These are phyloP conservation scores for Penicillium roqueforti DNA, from an alignment of 495 filamentous ascomycete genomes.

Conservation along the genomic window DNA sequence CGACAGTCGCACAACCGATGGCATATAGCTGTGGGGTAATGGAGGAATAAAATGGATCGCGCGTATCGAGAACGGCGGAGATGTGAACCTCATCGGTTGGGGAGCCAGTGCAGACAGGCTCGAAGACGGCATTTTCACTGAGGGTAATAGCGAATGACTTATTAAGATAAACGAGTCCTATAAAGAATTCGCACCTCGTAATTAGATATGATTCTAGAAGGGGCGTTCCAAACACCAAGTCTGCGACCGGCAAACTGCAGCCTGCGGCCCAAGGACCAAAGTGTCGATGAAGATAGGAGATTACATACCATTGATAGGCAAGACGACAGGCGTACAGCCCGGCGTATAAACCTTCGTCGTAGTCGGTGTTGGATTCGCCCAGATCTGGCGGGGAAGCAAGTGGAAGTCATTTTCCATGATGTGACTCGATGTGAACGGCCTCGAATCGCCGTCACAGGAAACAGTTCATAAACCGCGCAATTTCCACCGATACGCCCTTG, in stretches of 20 bases:
- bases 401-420: conserved; percentile 40
- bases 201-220: not conserved
- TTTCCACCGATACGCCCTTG: conserved; percentile 8
- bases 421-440: conserved; percentile 15
- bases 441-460: conserved; percentile 20
- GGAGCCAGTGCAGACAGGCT: conserved; percentile 55
- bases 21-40: conserved; percentile 88
- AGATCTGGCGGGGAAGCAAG: conserved; percentile 48
- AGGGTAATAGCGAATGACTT: conserved; percentile 57
- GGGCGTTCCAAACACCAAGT: not conserved
- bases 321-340: conserved; percentile 58
- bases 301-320: conserved; percentile 51
- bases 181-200: not conserved
- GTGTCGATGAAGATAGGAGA: not conserved
- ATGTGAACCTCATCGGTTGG: conserved; percentile 27
- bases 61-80: conserved; percentile 52
- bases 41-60: conserved; percentile 89
- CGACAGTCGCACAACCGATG: conserved; percentile 82
- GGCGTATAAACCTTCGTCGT: conserved; percentile 34
- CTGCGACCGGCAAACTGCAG: not conserved
- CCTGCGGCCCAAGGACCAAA: not conserved
- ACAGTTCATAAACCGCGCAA: conserved; percentile 24
- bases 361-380: conserved; percentile 47
- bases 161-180: conserved; percentile 56
- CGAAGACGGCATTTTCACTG: conserved; percentile 56